Conservation (phyloP, 2,329 filamentous ascomycete species). For the Chaetomiaceae sp. region DNA sequence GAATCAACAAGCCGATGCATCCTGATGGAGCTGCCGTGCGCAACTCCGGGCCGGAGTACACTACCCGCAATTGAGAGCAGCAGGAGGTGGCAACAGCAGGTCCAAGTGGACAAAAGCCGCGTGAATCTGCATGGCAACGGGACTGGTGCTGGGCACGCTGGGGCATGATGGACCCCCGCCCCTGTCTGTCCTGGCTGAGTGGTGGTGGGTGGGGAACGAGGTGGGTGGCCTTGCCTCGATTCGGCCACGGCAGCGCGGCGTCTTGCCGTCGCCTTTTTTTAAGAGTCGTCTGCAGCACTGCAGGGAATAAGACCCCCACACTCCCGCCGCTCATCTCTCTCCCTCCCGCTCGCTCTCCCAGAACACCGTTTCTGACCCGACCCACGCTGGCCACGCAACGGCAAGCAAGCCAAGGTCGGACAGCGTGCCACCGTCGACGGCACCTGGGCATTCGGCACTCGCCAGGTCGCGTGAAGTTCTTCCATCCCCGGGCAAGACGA, state of each 20-base stretch:
- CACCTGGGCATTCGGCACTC: conserved; percentile 10
- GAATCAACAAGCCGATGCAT: neutral
- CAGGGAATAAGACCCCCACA: conserved; percentile 28
- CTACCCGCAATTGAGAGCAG: neutral
- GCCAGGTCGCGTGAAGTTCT: conserved; percentile 17
- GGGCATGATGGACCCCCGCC: too few species aligned
- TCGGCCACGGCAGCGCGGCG: conserved; percentile 18
- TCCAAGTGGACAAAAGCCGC: neutral
- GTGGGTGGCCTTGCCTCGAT: conserved; percentile 10
- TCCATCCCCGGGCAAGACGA: conserved; percentile 9
- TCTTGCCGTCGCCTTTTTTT: conserved; percentile 15
- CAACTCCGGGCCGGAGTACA: neutral
- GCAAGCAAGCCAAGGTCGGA: conserved; percentile 22
- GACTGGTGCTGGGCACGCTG: too few species aligned
- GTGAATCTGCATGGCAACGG: neutral
- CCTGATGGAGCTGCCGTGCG: neutral
- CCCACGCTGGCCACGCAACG: too few species aligned
- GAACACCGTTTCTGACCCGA: conserved; percentile 18
- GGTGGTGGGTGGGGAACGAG: neutral
- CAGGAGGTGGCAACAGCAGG: neutral
- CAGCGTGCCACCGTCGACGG: conserved; percentile 16
- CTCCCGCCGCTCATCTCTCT: conserved; percentile 23
- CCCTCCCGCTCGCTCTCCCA: conserved; percentile 26
- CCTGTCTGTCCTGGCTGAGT: neutral
- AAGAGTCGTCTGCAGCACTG: too few species aligned